These are phyloP conservation scores for Saccharomycopsis selenospora DNA, from an alignment of 805 yeast genomes.

Conservation along the genomic window DNA sequence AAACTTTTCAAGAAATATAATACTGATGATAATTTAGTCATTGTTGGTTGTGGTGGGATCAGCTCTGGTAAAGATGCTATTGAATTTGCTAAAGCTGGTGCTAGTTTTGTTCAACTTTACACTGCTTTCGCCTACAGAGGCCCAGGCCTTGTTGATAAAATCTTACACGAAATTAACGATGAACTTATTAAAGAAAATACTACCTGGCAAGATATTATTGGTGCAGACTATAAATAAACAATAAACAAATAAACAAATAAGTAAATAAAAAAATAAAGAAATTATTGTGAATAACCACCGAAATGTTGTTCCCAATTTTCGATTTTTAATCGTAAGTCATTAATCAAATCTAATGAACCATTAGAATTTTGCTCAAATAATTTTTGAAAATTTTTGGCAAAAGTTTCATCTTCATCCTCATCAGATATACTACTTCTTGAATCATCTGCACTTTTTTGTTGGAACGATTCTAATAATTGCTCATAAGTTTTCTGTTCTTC, in stretches of 20 bases:
- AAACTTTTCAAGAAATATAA: conserved; percentile 65
- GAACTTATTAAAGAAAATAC: conserved; percentile 67
- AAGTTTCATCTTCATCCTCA: conserved; percentile 24
- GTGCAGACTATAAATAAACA: conserved; percentile 47
- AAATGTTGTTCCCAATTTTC: conserved; percentile 75
- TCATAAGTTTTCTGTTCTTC: conserved; percentile 51
- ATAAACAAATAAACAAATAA: too few relatives aligned
- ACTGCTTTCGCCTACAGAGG: conserved; percentile 91
- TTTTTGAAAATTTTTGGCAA: conserved; percentile 21
- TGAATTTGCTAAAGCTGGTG: conserved; percentile 91
- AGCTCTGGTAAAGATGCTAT: conserved; percentile 80
- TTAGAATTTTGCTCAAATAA: conserved; percentile 41
- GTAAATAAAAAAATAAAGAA: too few relatives aligned
- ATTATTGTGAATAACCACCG: conserved; percentile 35
- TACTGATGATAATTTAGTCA: conserved; percentile 55
- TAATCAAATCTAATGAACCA: conserved; percentile 60
- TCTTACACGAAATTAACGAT: conserved; percentile 50
- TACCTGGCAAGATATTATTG: conserved; percentile 78
- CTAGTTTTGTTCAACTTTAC: conserved; percentile 78
- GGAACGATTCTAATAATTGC: conserved; percentile 25
- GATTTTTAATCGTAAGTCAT: conserved; percentile 61
- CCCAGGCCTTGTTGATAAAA: conserved; percentile 66
- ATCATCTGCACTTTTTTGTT: conserved; percentile 12
- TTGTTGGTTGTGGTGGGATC: conserved; percentile 94
- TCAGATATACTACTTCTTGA: conserved; percentile 8